phyloP scores from a whole-genome alignment of 148 eudicot species.

The Fagopyrum esculentum region DNA sequence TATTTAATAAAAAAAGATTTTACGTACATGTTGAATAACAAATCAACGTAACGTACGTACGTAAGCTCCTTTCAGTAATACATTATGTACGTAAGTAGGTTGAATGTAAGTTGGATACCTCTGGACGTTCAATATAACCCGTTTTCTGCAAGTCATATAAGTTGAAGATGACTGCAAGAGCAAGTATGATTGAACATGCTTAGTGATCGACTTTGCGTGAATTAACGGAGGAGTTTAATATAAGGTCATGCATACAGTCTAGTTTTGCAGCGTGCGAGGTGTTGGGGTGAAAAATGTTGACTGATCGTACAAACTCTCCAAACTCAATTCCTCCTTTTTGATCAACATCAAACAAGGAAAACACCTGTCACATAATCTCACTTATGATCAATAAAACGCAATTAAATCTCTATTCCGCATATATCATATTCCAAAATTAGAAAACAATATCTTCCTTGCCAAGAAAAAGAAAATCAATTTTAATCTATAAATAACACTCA shows the following conservation, averaged over 20 bases:
- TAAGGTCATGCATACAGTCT: constrained; percentile 19
- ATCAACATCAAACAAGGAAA: constrained; percentile 29
- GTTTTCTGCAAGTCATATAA: constrained; percentile 29
- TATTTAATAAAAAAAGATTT: neutral
- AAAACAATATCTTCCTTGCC: too few relatives aligned
- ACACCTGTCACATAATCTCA: constrained; percentile 14
- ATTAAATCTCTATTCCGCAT: too few relatives aligned
- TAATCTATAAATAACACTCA: too few relatives aligned
- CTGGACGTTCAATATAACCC: constrained; percentile 9
- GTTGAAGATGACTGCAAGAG: constrained; percentile 33
- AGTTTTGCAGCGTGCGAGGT: constrained; percentile 26
- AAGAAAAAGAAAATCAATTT: too few relatives aligned
- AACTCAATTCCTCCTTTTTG: constrained; percentile 29
- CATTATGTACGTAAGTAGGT: too few relatives aligned
- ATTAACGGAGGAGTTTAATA: neutral
- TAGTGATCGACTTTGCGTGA: neutral
- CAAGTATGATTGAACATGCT: neutral
- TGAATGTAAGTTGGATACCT: neutral
- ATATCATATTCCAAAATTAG: too few relatives aligned
- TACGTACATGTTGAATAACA: neutral
- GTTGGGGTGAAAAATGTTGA: constrained; percentile 35
- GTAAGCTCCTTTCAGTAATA: neutral
- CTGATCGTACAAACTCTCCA: constrained; percentile 29
- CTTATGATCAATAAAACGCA: too few relatives aligned
- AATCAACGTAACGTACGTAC: neutral